phyloP scores from a whole-genome alignment of 1,284 basidiomycete species.

The Lentinula novae-zelandiae region DNA sequence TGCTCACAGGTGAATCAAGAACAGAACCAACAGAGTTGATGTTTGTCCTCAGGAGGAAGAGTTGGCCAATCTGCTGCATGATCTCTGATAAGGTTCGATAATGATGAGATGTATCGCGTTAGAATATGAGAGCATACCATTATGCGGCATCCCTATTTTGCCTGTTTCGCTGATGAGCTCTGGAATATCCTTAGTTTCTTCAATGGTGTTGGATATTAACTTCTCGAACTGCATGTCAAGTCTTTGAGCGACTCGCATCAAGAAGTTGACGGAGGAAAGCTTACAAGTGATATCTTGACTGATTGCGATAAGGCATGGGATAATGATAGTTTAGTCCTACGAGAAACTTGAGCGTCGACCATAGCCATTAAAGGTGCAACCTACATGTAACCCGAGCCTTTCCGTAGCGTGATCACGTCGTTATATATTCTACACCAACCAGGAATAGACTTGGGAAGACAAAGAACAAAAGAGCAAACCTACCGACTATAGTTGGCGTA shows the following conservation, averaged over 20 bases:
- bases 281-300: constrained; percentile 90
- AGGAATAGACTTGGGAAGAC: constrained; percentile 9
- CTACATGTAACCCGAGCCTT: constrained; percentile 94
- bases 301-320: constrained; percentile 95
- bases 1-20: constrained; percentile 84
- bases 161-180: constrained; percentile 92
- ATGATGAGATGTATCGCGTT: neutral
- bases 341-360: neutral
- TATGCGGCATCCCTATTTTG: constrained; percentile 86
- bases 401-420: constrained; percentile 94
- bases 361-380: constrained; percentile 29
- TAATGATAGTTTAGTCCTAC: constrained; percentile 91
- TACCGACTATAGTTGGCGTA: constrained; percentile 95
- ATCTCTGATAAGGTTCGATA: constrained; percentile 58
- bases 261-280: constrained; percentile 16
- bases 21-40: constrained; percentile 96
- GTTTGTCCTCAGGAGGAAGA: constrained; percentile 92
- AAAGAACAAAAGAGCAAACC: constrained; percentile 21
- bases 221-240: constrained; percentile 70
- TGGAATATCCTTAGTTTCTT: constrained; percentile 95
- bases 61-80: constrained; percentile 95
- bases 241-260: neutral
- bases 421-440: constrained; percentile 79
- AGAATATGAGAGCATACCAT: constrained; percentile 40
- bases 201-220: constrained; percentile 90